A percentile compares a stretch with the other conserved stretches of the same genome.
Evolutionary conservation across 352 stramenopile genomes (phyloP).

Genomic region (Hyphochytrium catenoides): DNA sequence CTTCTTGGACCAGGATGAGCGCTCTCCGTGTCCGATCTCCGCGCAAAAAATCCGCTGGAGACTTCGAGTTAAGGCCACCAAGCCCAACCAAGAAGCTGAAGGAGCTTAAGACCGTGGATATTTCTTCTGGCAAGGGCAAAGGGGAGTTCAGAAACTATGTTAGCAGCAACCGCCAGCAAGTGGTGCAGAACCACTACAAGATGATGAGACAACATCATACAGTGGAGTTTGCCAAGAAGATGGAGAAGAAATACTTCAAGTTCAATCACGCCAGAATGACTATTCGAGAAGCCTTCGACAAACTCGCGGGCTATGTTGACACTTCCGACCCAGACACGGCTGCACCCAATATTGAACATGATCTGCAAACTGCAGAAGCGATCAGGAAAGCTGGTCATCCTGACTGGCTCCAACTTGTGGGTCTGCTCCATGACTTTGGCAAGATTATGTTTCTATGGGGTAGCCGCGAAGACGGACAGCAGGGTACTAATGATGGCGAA

Average conservation of each 20-base stretch:
- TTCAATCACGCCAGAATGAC: constrained; percentile 61
- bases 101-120: background rate
- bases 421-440: constrained; percentile 75
- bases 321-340: constrained; percentile 69
- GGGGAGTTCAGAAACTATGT: constrained; percentile 54
- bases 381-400: constrained; percentile 63
- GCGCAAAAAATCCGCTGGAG: too few species aligned
- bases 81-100: too few species aligned
- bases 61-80: too few species aligned
- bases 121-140: constrained; percentile 22
- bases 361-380: constrained; percentile 77
- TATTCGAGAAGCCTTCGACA: constrained; percentile 64
- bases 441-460: constrained; percentile 86
- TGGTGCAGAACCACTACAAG: constrained; percentile 40
- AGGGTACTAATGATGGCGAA: constrained; percentile 54
- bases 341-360: constrained; percentile 71
- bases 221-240: constrained; percentile 32
- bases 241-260: constrained; percentile 34
- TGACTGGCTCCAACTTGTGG: constrained; percentile 74
- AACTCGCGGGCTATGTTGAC: constrained; percentile 73
- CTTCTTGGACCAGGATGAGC: too few species aligned
- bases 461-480: constrained; percentile 40
- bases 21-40: too few species aligned
- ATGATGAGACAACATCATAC: constrained; percentile 49
- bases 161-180: constrained; percentile 27